Conservation (phyloP, 2,329 filamentous ascomycete genomes). For the Dothideomycetes sp. region DNA sequence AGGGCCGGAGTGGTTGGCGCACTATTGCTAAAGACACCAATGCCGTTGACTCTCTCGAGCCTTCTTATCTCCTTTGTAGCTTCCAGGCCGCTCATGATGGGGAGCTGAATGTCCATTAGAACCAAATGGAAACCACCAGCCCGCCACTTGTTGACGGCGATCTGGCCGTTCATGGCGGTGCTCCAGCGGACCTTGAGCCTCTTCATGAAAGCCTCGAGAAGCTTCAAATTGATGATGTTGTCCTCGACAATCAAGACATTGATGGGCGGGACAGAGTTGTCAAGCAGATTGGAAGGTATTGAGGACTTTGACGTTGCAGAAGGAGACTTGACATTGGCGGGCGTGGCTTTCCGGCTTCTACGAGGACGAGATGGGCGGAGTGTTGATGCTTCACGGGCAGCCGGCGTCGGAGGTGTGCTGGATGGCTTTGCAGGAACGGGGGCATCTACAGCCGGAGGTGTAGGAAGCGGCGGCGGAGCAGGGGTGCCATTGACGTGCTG, state of each 20-base stretch:
- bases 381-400: constrained; percentile 12
- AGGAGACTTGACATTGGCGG: constrained; percentile 34
- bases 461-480: constrained; percentile 44
- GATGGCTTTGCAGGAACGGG: constrained; percentile 12
- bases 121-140: constrained; percentile 89
- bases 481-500: constrained; percentile 29
- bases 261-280: constrained; percentile 82
- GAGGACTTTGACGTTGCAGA: constrained; percentile 4
- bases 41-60: constrained; percentile 79
- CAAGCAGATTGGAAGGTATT: constrained; percentile 34
- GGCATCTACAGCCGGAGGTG: constrained; percentile 34
- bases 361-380: constrained; percentile 8
- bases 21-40: constrained; percentile 65
- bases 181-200: constrained; percentile 91
- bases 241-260: constrained; percentile 97
- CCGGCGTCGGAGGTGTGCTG: constrained; percentile 22
- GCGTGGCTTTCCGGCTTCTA: constrained; percentile 10
- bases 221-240: constrained; percentile 92
- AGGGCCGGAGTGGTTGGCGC: constrained; percentile 28
- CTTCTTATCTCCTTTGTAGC: constrained; percentile 90
- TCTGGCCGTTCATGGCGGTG: constrained; percentile 89
- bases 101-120: constrained; percentile 96
- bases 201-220: constrained; percentile 93
- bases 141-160: constrained; percentile 89
- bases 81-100: constrained; percentile 90